Base-by-base conservation (phyloP, 164 flowering plant genomes). In the Nymphaea thermarum region DNA sequence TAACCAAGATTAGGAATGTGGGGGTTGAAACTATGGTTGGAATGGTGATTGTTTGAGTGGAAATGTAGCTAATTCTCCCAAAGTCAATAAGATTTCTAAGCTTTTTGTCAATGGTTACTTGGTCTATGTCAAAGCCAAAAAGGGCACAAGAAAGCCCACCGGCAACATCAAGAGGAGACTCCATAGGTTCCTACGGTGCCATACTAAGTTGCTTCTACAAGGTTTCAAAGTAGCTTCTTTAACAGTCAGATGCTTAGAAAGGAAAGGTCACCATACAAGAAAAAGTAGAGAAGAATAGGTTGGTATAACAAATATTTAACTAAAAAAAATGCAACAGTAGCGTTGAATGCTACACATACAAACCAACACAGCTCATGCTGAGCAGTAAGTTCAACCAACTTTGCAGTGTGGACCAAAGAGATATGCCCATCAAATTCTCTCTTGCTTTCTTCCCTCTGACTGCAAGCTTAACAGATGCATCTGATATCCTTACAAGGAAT, bases 151-250 rank as follows among this genome's bases (percentile, higher is more conserved):
- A 77, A 62, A 90, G 74, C 67, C 85, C 95, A 66, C 79, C 77
- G 71, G 98, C 95, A 72, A 83, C 88, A 77, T 92, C 97, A 67
- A 95, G 72, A 74, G 90, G 91, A 67, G 88, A 91, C 76, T 87
- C 99, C 65, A 95, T 90, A 44, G 99, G 96, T 73, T 82, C 99
- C 44, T 80, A 67, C 67, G 92, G 81, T 65, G 97, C 90, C 63
- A 83, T 86, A 42, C 82, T 83, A 61, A 95, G 77, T 84, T 85
- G 88, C 73, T 66, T 77, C 99, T 95, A 84, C 42, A 67, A 55
- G 64, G 7, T 57, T 45, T 65, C 59, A 43, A 68, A 51, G 57
- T 10, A 51, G 57, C 12, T 51, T 8, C 15, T 10, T 51, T 10
- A 51, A 51, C 14, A 15, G 8, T 3, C 8, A 51, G 57, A 10